Conservation (phyloP, 108 stramenopile species). For the Skeletonema marinoi region DNA sequence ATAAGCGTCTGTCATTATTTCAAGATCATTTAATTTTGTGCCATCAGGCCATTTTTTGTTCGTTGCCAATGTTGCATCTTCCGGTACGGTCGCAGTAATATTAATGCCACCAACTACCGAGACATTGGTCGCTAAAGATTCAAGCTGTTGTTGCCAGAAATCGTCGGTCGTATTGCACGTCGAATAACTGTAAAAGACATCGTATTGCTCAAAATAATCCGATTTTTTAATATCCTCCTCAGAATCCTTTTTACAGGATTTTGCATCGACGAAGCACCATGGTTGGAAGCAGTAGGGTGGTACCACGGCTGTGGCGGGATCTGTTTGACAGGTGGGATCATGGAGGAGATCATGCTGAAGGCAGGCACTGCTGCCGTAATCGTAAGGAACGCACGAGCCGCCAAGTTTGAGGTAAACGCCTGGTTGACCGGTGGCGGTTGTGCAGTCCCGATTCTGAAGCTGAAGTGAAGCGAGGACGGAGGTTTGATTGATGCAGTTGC, state of each 20-base stretch:
- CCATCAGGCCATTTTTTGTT: neutral
- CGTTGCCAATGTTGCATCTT: neutral
- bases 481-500: constrained; percentile 11
- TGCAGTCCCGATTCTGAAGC: constrained; percentile 7
- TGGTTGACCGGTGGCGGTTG: neutral
- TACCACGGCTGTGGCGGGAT: neutral
- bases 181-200: constrained; percentile 22
- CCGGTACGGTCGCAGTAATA: neutral
- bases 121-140: no score
- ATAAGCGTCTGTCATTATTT: no score
- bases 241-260: constrained; percentile 6
- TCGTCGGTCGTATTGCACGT: constrained; percentile 18
- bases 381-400: constrained; percentile 18
- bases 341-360: constrained; percentile 30
- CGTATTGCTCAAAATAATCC: neutral
- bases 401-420: constrained; percentile 14
- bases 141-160: neutral
- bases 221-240: constrained; percentile 6
- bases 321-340: constrained; percentile 1
- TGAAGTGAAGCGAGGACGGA: constrained; percentile 20
- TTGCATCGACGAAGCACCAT: constrained; percentile 31
- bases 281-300: constrained; percentile 3
- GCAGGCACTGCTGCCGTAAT: constrained; percentile 16
- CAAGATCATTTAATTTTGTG: no score
- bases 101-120: neutral